Conservation (phyloP, 164 flowering plant genomes). For the Vitis cinerea region DNA sequence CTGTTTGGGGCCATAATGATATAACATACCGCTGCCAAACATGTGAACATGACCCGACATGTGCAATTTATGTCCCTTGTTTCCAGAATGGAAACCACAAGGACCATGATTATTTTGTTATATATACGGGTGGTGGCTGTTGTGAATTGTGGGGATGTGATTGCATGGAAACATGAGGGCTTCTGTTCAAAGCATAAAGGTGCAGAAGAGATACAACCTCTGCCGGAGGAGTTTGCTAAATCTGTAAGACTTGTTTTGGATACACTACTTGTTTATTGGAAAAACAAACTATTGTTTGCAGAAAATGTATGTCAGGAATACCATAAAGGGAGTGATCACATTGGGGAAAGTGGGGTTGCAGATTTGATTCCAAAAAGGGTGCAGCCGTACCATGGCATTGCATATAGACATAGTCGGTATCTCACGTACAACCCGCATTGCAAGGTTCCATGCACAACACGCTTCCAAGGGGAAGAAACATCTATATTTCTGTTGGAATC, state of each 20-base stretch:
- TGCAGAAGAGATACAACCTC: conserved; percentile 84
- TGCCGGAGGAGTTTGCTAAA: conserved; percentile 54
- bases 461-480: too few species aligned
- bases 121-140: conserved; percentile 90
- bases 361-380: conserved; percentile 3
- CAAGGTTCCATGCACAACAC: too few species aligned
- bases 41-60: conserved; percentile 93
- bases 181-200: conserved; percentile 96
- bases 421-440: too few species aligned
- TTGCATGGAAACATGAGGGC: conserved; percentile 96
- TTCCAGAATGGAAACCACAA: conserved; percentile 92
- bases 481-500: too few species aligned
- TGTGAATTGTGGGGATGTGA: conserved; percentile 99
- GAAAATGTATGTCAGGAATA: conserved; percentile 30
- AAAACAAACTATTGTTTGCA: conserved; percentile 39
- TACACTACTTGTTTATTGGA: conserved; percentile 62
- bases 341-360: conserved; percentile 26
- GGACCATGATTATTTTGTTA: conserved; percentile 84
- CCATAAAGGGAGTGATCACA: conserved; percentile 21
- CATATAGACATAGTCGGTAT: too few species aligned
- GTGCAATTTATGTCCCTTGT: conserved; percentile 97
- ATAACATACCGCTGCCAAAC: conserved; percentile 85
- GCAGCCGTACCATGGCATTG: too few species aligned
- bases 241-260: conserved; percentile 75
- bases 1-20: conserved; percentile 88